Percentiles rank a stretch among this genome's conserved stretches.
phyloP scores from a whole-genome alignment of 176 grass and related monocot genomes.

The Phoenix dactylifera region DNA sequence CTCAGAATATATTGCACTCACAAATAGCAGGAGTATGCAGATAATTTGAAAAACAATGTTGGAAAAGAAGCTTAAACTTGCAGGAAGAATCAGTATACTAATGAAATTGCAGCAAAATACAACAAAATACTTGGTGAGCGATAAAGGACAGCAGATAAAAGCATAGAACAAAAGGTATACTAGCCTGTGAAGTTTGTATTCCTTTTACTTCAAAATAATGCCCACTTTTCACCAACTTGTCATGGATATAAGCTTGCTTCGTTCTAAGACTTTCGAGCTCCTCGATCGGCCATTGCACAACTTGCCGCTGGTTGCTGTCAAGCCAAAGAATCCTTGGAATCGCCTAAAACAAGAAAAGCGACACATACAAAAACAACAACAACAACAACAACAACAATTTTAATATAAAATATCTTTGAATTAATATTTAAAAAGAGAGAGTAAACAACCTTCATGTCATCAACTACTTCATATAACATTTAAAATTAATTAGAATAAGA shows the following conservation, averaged over 20 bases:
- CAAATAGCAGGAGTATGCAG: too few species aligned
- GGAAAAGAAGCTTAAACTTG: too few species aligned
- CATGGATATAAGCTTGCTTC: constrained; percentile 23
- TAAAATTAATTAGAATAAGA: too few species aligned
- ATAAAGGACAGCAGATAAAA: too few species aligned
- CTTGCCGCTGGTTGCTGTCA: constrained; percentile 41
- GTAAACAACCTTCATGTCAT: too few species aligned
- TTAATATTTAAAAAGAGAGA: background rate
- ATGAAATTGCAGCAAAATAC: too few species aligned
- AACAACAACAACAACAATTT: background rate
- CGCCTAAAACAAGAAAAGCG: constrained; percentile 13
- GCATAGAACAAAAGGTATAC: background rate
- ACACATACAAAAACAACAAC: background rate
- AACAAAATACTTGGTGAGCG: too few species aligned
- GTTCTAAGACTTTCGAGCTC: constrained; percentile 50
- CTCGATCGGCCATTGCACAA: constrained; percentile 79
- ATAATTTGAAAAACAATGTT: too few species aligned
- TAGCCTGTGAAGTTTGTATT: constrained; percentile 50
- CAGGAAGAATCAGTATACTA: too few species aligned
- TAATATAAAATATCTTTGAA: too few species aligned
- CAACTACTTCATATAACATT: too few species aligned
- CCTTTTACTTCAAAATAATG: constrained; percentile 47
- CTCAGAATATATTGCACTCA: too few species aligned
- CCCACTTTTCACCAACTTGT: constrained; percentile 32
- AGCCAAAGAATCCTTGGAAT: constrained; percentile 73